Base-by-base conservation (phyloP, 257 asterid genomes). In the Salvia miltiorrhiza region DNA sequence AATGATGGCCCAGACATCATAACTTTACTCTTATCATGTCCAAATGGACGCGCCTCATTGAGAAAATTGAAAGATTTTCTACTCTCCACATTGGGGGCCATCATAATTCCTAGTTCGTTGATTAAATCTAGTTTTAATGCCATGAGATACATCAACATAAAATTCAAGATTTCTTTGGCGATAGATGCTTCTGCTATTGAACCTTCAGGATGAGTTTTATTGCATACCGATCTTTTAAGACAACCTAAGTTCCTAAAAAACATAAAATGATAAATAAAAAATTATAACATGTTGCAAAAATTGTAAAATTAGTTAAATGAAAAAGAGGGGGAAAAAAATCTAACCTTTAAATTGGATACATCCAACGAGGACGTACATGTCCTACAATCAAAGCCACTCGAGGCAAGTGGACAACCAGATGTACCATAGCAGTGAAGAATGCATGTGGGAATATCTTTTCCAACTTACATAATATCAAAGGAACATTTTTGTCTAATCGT, bases 401-500 rank as follows among this genome's bases (percentile, higher is more conserved):
- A 4, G 64, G 64, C 9, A 52, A 67, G 52, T 67, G 63, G 9
- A 67, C 28, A 14, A 19, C 63, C 52, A 67, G n/a, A 39, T 67
- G 37, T 17, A 67, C 73, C 74, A 57, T 74, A 10, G 48, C n/a
- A n/a, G n/a, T n/a, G n/a, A n/a, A n/a, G n/a, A n/a, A n/a, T n/a
- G n/a, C 16, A 33, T 23, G 43, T 2, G 30, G 64, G 21, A 57
- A 73, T 35, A 37, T 67, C 28, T 30, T 33, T 28, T 66, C 72
- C 50, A 67, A 21, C 16, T 67, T 67, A 28, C 73, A 53, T 68
- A 67, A 74, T 19, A 50, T 50, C 30, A 50, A 50, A 11, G 58
- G 32, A 11, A 50, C 20, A 2, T 20, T 50, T n/a, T 20, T 50
- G 5, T 50, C 58, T 6, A 50, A 50, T 19, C 32, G 32, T 21